phyloP scores from a whole-genome alignment of 495 filamentous ascomycete species.

The Penicillium argentinense region DNA sequence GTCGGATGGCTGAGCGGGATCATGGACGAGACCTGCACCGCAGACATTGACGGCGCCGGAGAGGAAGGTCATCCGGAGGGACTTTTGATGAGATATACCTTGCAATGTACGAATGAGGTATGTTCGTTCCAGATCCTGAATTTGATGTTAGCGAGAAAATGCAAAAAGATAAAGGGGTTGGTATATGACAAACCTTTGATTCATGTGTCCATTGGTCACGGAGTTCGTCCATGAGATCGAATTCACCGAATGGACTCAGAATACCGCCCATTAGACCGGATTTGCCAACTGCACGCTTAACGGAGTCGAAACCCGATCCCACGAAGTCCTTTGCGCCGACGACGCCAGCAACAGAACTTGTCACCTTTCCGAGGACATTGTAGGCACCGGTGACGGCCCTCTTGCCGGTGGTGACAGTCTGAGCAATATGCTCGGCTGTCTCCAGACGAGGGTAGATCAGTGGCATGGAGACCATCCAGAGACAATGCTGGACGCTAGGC shows the following conservation, averaged over 20 bases:
- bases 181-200: conserved; percentile 63
- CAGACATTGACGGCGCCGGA: conserved; percentile 89
- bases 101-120: conserved; percentile 96
- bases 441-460: conserved; percentile 90
- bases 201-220: conserved; percentile 98
- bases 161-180: neutral
- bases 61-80: conserved; percentile 92
- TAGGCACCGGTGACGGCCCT: conserved; percentile 93
- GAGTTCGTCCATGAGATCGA: conserved; percentile 91
- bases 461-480: conserved; percentile 91
- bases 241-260: conserved; percentile 94
- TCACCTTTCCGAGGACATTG: conserved; percentile 91
- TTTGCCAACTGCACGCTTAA: conserved; percentile 96
- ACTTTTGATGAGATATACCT: conserved; percentile 89
- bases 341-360: conserved; percentile 88
- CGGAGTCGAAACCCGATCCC: conserved; percentile 83
- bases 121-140: conserved; percentile 85
- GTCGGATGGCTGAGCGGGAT: conserved; percentile 83
- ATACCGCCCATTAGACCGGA: conserved; percentile 90
- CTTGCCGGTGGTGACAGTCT: conserved; percentile 92
- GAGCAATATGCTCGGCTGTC: conserved; percentile 82
- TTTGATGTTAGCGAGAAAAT: conserved; percentile 3
- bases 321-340: conserved; percentile 93
- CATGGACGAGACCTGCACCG: conserved; percentile 92
- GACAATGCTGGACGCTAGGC: conserved; percentile 88